Base-by-base conservation (phyloP, 371 early-diverging fungal genomes). In the Homolaphlyctis polyrhiza region DNA sequence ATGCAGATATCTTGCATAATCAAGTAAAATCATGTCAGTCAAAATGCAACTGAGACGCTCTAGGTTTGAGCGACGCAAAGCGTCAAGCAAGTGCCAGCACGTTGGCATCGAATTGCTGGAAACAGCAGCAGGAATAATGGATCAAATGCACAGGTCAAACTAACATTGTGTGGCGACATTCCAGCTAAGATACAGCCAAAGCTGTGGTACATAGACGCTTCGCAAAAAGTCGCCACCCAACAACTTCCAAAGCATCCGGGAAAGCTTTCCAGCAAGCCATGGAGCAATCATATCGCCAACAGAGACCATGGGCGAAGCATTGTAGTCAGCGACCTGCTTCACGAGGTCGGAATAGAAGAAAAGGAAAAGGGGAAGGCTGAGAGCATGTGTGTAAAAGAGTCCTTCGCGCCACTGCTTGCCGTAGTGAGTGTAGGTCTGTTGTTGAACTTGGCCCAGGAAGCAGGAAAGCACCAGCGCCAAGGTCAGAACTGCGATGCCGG, bases 391-490 rank as follows among this genome's bases (percentile, higher is more conserved):
- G 65, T 93, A 95, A 66, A 95, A 95, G 36, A 95, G 71, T 0
- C 91, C 91, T 69, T 95, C 95, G 30, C 89, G 80, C 95, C 95
- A 95, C 51, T 89, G 84, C 29, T 89, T 85, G 18, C 92, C 91
- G 63, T 91, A 92, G 58, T 81, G 85, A 25, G 73, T 71, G 63
- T 94, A 94, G 3, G 91, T 91, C 0, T 80, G 62, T 66, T 95
- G 94, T 70, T 95, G 95, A 47, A 86, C 80, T 35, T 92, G 74
- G 0, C 95, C 95, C 74, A 95, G 83, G 28, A 90, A 65, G 43
- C 91, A 89, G 1, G 92, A 86, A 23, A 93, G 63, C 13, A 92
- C 64, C 74, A 95, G 81, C 5, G 91, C 92, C 21, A 89, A 35
- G 1, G 83, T 69, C 43, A 95, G 75, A 43, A 95, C 61, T 21